Evolutionary conservation across 169 alveolate genomes (phyloP).

Genomic region (Babesia ovis): DNA sequence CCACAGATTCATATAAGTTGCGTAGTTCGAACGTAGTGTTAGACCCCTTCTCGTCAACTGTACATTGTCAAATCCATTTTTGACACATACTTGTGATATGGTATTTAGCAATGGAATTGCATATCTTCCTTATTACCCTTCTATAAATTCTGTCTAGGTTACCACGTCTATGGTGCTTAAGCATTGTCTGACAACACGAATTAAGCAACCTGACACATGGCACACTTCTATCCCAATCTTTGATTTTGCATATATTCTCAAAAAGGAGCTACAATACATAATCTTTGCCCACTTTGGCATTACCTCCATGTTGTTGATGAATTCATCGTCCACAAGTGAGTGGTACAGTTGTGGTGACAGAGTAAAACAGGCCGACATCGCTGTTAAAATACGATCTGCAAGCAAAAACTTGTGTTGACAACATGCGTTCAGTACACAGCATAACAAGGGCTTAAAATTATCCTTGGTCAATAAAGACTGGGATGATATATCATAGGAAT

Average conservation of each 20-base stretch:
- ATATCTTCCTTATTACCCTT: slow-evolving; percentile 18
- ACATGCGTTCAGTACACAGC: slow-evolving; percentile 37
- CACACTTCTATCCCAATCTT: slow-evolving; percentile 38
- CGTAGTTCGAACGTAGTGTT: slow-evolving; percentile 26
- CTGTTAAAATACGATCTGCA: slow-evolving; percentile 38
- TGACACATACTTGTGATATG: slow-evolving; percentile 14
- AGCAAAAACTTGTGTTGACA: slow-evolving; percentile 40
- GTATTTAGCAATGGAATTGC: slow-evolving; percentile 31
- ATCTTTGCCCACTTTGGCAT: too few relatives aligned
- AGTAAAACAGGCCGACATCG: slow-evolving; percentile 11
- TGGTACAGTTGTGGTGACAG: slow-evolving; percentile 13
- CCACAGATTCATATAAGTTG: slow-evolving; percentile 32
- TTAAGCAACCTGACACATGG: slow-evolving; percentile 29
- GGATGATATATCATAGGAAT: slow-evolving; percentile 28
- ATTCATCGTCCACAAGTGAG: slow-evolving; percentile 22
- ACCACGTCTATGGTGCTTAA: slow-evolving; percentile 10
- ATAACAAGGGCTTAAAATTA: slow-evolving; percentile 25
- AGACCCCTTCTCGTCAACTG: slow-evolving; percentile 43
- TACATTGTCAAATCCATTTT: background rate
- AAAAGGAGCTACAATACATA: background rate
- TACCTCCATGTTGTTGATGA: slow-evolving; percentile 37
- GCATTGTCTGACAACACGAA: slow-evolving; percentile 11
- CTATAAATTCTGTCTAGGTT: slow-evolving; percentile 11
- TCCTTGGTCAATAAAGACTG: slow-evolving; percentile 13
- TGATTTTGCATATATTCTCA: slow-evolving; percentile 21